Base-by-base conservation (phyloP, 2,329 filamentous ascomycete genomes). In the Sarocladium kiliense region DNA sequence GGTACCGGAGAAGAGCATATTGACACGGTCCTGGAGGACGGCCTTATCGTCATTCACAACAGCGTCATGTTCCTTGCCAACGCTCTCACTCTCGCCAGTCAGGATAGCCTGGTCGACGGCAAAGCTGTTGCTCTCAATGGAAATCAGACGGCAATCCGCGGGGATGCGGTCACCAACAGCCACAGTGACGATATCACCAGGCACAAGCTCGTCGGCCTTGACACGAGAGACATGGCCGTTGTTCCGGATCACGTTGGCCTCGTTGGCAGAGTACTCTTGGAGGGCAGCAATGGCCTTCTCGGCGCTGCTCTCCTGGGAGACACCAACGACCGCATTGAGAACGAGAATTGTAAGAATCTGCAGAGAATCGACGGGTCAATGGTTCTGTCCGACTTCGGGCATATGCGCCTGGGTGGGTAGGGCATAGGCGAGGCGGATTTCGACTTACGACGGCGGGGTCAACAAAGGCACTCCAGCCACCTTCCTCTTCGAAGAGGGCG, bases 221-320 rank as follows among this genome's bases (percentile, higher is more conserved):
- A 99, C 77, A 62, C 88, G 85, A 61, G 86, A 84, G 59, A 93
- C 77, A 63, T 87, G 83, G 53, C 93, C 91, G 64, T 75, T 73
- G 74, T 93, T 86, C 65, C 94, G 89, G 57, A 96, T 72, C 54
- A 96, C 93, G 69, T 93, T 99, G 63, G 94, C 93, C 73, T 96
- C 91, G 73, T 97, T 99, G 66, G 94, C 94, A 27, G 93, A 97
- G 76, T 99, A 99, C 81, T 99, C 93, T 74, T 99, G 94, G 56
- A 99, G 83, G 44, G 94, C 94, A 25, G 94, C 92, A 69, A 99
- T 99, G 53, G 94, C 94, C 77, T 97, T 97, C 73, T 99, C 94
- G 61, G 94, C 94, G 68, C 92, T 97, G 74, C 90, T 97, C 78
- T 99, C 94, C 78, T 99, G 94, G 56, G 93, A 97, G 26, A 99